Evolutionary conservation across 2,329 filamentous ascomycete genomes (phyloP), one percentile per base, ranked within the genome.

Genomic region (Aureobasidium leucospermi): DNA sequence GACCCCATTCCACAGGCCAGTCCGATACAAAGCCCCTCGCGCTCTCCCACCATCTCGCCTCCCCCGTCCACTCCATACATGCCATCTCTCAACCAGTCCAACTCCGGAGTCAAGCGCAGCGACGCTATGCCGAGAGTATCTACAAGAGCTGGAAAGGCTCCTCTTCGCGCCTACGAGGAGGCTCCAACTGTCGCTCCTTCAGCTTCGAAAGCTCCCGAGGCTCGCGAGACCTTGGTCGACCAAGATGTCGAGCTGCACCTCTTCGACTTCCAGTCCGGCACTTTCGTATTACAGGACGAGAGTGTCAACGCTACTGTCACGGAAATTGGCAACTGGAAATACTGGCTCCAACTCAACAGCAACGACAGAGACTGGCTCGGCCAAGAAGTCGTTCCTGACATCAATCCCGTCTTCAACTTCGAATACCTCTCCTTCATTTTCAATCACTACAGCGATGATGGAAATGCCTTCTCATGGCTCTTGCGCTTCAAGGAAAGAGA

Each of bases 351-450:
- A 69, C 87, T 97, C 59, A 83, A 84, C 43, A 86, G 87, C 63
- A 80, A 83, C 41, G 84, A 89, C 36, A 86, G 85, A 68, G 85
- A 92, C 58, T 96, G 91, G 90, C 79, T 99, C 2, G 91, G 91
- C 23, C 89, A 96, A 64, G 82, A 87, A 2, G 85, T 99, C 32
- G 80, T 91, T 32, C 87, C 90, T 6, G 94, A 99, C 66, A 90
- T 97, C 73, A 97, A 97, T 67, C 94, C 94, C 0, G 92, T 99
- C 19, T 99, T 97, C 79, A 97, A 97, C 75, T 97, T 96, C 65
- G 94, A 99, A 73, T 97, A 93, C 68, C 80, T 96, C n/a, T 97
- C 93, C 0, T 97, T 97, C 72, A 96, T 99, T 69, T 99, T 99
- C 81, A 99, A 99, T 69, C 91, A 96, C 71, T 97, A 96, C 71